A percentile compares a stretch with the other conserved stretches of the same genome.
Conservation (phyloP, 768 basidiomycete genomes). For the Russula brevipes region DNA sequence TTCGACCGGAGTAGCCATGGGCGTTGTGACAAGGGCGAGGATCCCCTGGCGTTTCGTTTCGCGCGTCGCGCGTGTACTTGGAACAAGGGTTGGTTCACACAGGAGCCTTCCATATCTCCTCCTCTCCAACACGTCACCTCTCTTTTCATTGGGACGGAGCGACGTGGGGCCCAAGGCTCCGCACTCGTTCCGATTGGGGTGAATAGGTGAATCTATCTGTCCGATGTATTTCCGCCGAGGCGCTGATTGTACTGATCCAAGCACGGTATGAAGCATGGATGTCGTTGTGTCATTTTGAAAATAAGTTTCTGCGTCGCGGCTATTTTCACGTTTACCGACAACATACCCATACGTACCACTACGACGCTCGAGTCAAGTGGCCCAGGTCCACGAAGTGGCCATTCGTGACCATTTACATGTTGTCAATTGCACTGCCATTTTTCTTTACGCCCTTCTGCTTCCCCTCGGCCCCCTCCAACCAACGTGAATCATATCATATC, state of each 20-base stretch:
- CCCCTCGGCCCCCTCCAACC: neutral
- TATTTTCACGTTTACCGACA: neutral
- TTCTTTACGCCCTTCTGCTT: neutral
- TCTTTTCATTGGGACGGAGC: neutral
- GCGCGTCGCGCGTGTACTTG: neutral
- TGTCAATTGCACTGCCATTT: neutral
- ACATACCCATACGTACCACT: neutral
- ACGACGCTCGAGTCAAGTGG: neutral
- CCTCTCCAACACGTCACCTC: neutral
- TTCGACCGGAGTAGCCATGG: neutral
- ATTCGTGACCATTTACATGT: neutral
- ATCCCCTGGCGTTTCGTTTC: neutral
- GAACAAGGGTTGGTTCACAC: neutral
- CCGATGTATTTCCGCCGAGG: neutral
- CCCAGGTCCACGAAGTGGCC: neutral
- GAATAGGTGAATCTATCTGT: neutral
- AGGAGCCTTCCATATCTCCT: neutral
- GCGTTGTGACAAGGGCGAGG: neutral
- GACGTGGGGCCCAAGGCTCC: neutral
- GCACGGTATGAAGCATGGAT: no score
- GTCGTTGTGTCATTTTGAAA: neutral
- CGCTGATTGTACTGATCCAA: neutral
- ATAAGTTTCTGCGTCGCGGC: neutral
- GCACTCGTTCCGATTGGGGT: neutral
- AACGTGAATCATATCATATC: neutral